These are phyloP conservation scores for Rhizomucor pusillus DNA, from an alignment of 371 early-diverging fungal genomes.

Conservation along the genomic window DNA sequence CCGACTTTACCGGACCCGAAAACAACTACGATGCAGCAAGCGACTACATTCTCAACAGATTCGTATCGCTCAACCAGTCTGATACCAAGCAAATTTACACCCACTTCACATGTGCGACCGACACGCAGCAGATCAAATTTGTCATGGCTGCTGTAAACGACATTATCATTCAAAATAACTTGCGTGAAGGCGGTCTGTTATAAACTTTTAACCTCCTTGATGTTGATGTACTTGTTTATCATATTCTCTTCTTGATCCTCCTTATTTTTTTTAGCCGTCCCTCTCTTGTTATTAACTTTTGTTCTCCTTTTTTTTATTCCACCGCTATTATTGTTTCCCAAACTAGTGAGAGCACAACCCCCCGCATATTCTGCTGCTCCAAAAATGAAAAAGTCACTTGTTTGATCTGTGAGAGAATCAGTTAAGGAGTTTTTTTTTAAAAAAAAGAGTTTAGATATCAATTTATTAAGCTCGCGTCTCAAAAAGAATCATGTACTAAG, in stretches of 20 bases:
- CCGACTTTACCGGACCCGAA: conserved; percentile 74
- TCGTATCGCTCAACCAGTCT: conserved; percentile 78
- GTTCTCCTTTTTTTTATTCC: no score
- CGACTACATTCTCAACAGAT: conserved; percentile 83
- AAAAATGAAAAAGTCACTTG: no score
- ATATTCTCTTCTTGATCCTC: conserved; percentile 4
- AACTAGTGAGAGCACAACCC: no score
- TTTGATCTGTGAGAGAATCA: no score
- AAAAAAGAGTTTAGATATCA: no score
- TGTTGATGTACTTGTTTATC: no score
- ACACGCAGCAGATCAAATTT: conserved; percentile 94
- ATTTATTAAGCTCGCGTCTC: no score
- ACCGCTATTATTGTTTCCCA: no score
- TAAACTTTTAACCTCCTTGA: conserved; percentile 32
- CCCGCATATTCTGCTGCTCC: no score
- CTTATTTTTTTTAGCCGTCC: conserved; percentile 5
- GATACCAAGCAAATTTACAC: conserved; percentile 86
- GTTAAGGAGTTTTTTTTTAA: no score
- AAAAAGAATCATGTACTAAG: no score
- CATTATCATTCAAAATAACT: conserved; percentile 89
- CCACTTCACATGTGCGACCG: no score
- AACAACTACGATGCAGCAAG: conserved; percentile 79
- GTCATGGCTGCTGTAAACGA: conserved; percentile 96
- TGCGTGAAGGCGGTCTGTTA: conserved; percentile 85
- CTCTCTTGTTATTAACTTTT: neutral